Conservation (phyloP, 345 rosid species). For the Orychophragmus violaceus region DNA sequence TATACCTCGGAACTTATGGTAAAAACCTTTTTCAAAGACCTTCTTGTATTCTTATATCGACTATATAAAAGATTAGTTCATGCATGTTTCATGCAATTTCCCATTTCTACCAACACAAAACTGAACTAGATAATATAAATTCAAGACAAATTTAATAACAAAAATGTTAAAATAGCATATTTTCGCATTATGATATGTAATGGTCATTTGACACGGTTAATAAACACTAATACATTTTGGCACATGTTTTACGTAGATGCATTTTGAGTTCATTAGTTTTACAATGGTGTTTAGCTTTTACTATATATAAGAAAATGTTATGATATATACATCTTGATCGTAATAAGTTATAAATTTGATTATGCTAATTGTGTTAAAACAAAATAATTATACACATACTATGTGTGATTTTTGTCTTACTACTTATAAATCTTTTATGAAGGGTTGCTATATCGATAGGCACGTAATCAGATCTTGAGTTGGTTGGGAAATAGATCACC, state of each 20-base stretch:
- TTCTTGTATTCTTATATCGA: neutral
- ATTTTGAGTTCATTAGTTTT: neutral
- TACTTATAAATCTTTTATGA: neutral
- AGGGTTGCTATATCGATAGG: slow-evolving; percentile 17
- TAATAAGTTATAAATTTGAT: neutral
- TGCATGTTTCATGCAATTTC: neutral
- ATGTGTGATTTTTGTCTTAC: neutral
- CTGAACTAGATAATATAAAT: neutral
- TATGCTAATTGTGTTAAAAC: neutral
- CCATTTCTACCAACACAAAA: neutral
- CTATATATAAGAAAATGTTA: too few species aligned
- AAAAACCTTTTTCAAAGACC: slow-evolving; percentile 11
- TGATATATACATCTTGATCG: neutral
- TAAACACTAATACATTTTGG: neutral
- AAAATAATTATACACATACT: neutral
- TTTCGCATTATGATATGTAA: neutral
- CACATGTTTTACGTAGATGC: neutral
- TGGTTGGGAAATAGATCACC: slow-evolving; percentile 36
- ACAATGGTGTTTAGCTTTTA: neutral
- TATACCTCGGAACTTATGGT: slow-evolving; percentile 69
- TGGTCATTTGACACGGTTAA: neutral
- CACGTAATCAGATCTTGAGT: slow-evolving; percentile 31
- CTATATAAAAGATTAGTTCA: neutral
- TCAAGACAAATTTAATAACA: neutral
- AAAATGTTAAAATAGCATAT: neutral